phyloP scores from a whole-genome alignment of 2,329 filamentous ascomycete species.

The Botrytis aclada region DNA sequence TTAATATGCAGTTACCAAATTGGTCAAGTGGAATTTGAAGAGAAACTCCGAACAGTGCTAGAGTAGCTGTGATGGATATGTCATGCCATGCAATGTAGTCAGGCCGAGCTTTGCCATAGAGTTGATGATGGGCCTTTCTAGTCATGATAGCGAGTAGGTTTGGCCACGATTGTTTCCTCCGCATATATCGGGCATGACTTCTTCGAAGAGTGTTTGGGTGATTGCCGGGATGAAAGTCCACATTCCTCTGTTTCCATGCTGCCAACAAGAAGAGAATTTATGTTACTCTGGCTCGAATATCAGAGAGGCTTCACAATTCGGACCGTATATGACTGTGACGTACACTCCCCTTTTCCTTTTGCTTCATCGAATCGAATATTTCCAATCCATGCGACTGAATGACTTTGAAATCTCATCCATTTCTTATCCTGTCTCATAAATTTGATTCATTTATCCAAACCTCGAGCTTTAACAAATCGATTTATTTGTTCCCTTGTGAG shows the following conservation, averaged over 20 bases:
- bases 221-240: background rate
- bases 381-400: background rate
- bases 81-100: background rate
- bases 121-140: background rate
- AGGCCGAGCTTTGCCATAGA: background rate
- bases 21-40: background rate
- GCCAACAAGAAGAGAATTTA: background rate
- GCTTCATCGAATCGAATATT: background rate
- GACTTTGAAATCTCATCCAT: background rate
- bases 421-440: background rate
- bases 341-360: background rate
- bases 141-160: background rate
- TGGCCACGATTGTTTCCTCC: background rate
- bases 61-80: background rate
- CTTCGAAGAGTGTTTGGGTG: background rate
- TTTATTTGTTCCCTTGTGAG: slow-evolving; percentile 39
- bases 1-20: background rate
- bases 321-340: background rate
- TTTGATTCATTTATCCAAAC: slow-evolving; percentile 36
- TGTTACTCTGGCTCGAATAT: background rate
- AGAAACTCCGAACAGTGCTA: background rate
- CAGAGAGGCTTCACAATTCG: background rate
- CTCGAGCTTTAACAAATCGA: slow-evolving; percentile 39
- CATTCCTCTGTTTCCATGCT: background rate
- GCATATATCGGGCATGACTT: too few relatives aligned